Conservation (phyloP, 1,139 yeast species). For the Trichomonascaceae sp. region DNA sequence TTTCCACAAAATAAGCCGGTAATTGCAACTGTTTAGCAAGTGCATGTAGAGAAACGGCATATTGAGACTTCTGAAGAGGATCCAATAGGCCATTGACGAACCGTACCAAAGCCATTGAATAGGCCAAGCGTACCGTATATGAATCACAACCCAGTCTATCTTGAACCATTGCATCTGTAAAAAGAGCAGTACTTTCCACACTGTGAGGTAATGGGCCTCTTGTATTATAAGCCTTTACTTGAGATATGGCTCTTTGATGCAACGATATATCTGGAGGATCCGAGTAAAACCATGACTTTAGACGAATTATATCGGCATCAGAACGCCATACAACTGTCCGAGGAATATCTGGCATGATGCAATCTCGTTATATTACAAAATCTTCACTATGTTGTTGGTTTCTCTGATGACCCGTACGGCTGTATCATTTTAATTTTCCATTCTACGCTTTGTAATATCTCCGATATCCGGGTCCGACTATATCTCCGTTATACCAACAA, state of each 20-base stretch:
- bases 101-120: slow-evolving; percentile 72
- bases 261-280: background rate
- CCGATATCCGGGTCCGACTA: background rate
- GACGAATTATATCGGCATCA: slow-evolving; percentile 43
- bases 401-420: background rate
- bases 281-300: slow-evolving; percentile 35
- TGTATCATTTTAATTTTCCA: background rate
- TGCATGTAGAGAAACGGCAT: slow-evolving; percentile 70
- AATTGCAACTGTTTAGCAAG: slow-evolving; percentile 64
- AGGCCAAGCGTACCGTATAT: slow-evolving; percentile 42
- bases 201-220: slow-evolving; percentile 76
- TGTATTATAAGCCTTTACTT: slow-evolving; percentile 44
- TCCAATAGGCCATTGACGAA: slow-evolving; percentile 92
- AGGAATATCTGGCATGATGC: slow-evolving; percentile 3
- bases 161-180: slow-evolving; percentile 48
- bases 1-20: slow-evolving; percentile 82
- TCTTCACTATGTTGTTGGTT: too few relatives aligned
- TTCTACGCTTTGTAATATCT: background rate
- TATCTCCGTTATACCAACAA: background rate
- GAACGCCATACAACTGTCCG: slow-evolving; percentile 51
- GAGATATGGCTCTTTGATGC: slow-evolving; percentile 19
- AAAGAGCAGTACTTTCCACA: slow-evolving; percentile 62
- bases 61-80: slow-evolving; percentile 73
- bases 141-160: slow-evolving; percentile 37
- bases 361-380: background rate